Percentiles rank a stretch among this genome's conserved stretches.
Evolutionary conservation across 139 green algal genomes (phyloP).

Genomic region (Chlorella sp.): DNA sequence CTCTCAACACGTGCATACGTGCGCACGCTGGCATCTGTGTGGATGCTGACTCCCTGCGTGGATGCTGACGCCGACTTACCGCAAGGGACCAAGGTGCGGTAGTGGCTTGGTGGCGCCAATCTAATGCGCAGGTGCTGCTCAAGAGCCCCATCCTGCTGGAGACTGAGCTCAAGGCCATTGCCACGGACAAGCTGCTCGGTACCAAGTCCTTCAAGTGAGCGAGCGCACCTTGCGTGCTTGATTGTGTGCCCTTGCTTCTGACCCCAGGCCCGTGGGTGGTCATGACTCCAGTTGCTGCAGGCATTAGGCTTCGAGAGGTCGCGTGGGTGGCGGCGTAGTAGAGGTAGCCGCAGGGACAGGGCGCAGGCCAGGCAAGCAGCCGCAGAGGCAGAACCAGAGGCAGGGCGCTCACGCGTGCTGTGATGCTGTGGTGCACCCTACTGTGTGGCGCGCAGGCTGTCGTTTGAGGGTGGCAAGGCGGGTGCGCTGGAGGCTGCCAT

Average conservation of each 20-base stretch:
- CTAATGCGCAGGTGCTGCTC: slow-evolving; percentile 55
- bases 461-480: slow-evolving; percentile 46
- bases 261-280: too few relatives aligned
- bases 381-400: too few relatives aligned
- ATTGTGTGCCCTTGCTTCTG: too few relatives aligned
- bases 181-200: slow-evolving; percentile 41
- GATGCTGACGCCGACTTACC: background rate
- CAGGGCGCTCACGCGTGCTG: background rate
- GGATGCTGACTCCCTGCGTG: too few relatives aligned
- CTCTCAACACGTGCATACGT: too few relatives aligned
- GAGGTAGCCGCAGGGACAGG: background rate
- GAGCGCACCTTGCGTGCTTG: too few relatives aligned
- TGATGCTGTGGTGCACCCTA: background rate
- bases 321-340: too few relatives aligned
- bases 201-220: slow-evolving; percentile 49
- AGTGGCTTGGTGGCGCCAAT: background rate
- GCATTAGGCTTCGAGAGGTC: too few relatives aligned
- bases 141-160: slow-evolving; percentile 88
- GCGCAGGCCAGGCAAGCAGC: background rate
- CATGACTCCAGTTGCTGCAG: too few relatives aligned
- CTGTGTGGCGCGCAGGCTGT: slow-evolving; percentile 11
- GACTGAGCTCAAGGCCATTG: slow-evolving; percentile 75
- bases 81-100: background rate
- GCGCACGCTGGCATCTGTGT: too few relatives aligned
- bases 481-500: slow-evolving; percentile 59